Evolutionary conservation across 768 basidiomycete species (phyloP), one percentile per base, ranked within the genome.

Genomic region (Boletus pseudopeckii): DNA sequence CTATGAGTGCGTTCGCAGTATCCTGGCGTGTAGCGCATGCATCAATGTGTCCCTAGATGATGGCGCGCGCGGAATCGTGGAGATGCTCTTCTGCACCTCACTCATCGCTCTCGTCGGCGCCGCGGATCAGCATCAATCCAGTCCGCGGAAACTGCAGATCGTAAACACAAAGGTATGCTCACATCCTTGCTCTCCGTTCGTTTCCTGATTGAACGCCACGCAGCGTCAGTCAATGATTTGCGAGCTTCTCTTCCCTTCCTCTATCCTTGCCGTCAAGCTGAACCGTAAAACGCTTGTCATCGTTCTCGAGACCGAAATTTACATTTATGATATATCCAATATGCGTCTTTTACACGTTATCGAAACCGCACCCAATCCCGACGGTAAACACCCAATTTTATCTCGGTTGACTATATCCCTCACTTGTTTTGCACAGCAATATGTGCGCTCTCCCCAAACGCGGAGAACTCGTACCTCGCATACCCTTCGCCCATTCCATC

Each of bases 31-130:
- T 33, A 45, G 30, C 42, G 20, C n/a, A 8, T 46, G 26, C 47
- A 30, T n/a, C 24, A 41, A 24, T 2, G 2, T 34, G 26, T 30
- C 24, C 52, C 26, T 56, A 92, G 96, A 89, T 63, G 94, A 98
- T 54, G 95, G 96, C 8, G 92, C 96, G 2, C 82, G 90, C 17
- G 93, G 94, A 22, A 97, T 97, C 57, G 96, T 98, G 15, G 97
- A 99, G 73, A 99, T 99, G 97, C 79, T 99, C 54, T 99, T 99
- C 76, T 98, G 95, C 74, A 99, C 97, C 6, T 97, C 94, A 20
- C 82, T 99, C 57, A 92, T 99, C 44, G 97, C 97, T 1, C 80
- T 99, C 32, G 97, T 98, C 20, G 97, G 97, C 8, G 92, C 93
- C 3, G 93, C 93, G 14, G 94, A 97, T 74, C 88, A 92, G 44